These are phyloP conservation scores for Brettanomyces sp. DNA, from an alignment of 805 yeast species.

Conservation along the genomic window DNA sequence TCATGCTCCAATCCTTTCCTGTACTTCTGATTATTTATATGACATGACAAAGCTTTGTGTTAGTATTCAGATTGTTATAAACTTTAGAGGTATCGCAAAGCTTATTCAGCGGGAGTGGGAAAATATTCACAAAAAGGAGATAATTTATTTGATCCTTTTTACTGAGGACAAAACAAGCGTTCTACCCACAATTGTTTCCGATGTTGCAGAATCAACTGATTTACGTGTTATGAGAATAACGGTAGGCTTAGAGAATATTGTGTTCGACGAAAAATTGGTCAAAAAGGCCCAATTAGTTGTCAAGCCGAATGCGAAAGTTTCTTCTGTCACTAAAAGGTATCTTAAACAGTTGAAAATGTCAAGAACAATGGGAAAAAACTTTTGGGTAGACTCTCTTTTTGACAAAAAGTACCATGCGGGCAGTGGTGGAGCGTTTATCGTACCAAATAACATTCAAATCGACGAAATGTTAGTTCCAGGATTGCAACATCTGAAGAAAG, in stretches of 20 bases:
- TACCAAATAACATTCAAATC: too few species aligned
- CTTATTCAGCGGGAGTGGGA: slow-evolving; percentile 1
- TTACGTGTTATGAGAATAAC: not conserved
- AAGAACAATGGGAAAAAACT: too few species aligned
- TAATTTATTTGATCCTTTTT: not conserved
- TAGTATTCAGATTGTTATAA: slow-evolving; percentile 3
- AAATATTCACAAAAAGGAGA: not conserved
- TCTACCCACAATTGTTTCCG: not conserved
- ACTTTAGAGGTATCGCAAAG: slow-evolving; percentile 5
- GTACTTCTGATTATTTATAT: not conserved
- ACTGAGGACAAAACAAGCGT: not conserved
- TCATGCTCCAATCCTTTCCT: not conserved
- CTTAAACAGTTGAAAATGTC: not conserved
- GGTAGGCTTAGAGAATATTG: not conserved
- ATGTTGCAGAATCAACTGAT: too few species aligned
- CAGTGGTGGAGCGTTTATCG: too few species aligned
- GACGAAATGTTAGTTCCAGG: too few species aligned
- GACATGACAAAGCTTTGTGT: not conserved
- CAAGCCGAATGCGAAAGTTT: not conserved
- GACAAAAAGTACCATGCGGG: too few species aligned
- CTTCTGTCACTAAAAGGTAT: not conserved
- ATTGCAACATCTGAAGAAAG: too few species aligned
- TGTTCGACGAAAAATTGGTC: not conserved
- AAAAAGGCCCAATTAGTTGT: not conserved
- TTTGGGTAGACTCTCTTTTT: too few species aligned